Percentiles rank a stretch among this genome's conserved stretches.
These are phyloP conservation scores for Lichtheimia corymbifera DNA, from an alignment of 371 early-diverging fungal genomes.

Conservation along the genomic window DNA sequence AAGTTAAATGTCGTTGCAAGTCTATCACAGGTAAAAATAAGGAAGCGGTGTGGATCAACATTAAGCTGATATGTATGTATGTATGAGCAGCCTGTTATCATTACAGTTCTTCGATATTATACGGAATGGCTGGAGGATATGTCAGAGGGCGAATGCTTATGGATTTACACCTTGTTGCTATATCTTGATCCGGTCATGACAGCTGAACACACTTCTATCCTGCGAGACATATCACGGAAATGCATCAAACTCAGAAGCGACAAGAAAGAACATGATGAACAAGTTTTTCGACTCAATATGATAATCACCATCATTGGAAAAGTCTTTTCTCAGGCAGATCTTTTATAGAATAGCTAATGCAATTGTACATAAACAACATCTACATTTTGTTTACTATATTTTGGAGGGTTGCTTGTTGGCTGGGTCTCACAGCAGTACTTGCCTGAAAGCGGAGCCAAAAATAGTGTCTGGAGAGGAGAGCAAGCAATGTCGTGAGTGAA, in stretches of 20 bases:
- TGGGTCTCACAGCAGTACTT: no score
- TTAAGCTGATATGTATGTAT: no score
- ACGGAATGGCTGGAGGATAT: constrained; percentile 30
- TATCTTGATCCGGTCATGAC: constrained; percentile 47
- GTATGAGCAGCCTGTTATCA: neutral
- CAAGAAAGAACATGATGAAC: constrained; percentile 4
- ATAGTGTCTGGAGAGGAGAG: no score
- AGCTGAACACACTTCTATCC: constrained; percentile 29
- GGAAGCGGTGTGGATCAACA: no score
- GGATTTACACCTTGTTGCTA: constrained; percentile 33
- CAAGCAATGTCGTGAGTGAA: no score
- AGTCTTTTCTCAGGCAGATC: constrained; percentile 40
- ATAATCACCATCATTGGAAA: constrained; percentile 42
- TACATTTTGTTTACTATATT: no score
- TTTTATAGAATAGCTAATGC: constrained; percentile 8
- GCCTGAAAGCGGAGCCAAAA: no score
- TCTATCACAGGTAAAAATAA: constrained; percentile 19
- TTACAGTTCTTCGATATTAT: constrained; percentile 25
- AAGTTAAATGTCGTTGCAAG: constrained; percentile 9
- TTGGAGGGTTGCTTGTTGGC: no score
- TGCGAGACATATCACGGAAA: constrained; percentile 37
- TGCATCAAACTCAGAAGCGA: constrained; percentile 28
- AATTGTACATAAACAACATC: neutral
- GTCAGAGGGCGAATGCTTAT: constrained; percentile 13
- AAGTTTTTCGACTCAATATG: constrained; percentile 33